Percentiles rank a stretch among this genome's conserved stretches.
These are phyloP conservation scores for Amanita phalloides DNA, from an alignment of 768 basidiomycete species.

Conservation along the genomic window DNA sequence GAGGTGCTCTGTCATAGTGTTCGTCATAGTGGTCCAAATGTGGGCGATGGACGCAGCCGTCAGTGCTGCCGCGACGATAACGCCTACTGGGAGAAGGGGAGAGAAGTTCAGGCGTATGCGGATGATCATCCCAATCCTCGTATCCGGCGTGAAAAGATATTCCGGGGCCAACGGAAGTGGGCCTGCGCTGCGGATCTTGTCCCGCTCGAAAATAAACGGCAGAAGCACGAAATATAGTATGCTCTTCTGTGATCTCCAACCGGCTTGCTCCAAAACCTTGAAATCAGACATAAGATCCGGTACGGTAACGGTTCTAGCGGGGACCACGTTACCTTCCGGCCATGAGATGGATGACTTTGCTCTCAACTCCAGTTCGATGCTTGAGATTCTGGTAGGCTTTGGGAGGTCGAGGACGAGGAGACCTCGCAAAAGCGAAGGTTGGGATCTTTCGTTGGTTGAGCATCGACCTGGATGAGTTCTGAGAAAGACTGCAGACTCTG, in stretches of 20 bases:
- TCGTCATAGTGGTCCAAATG: slow-evolving; percentile 23
- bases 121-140: slow-evolving; percentile 17
- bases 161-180: slow-evolving; percentile 39
- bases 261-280: slow-evolving; percentile 61
- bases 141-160: slow-evolving; percentile 22
- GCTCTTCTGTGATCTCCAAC: slow-evolving; percentile 70
- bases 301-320: not conserved
- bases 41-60: slow-evolving; percentile 22
- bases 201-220: slow-evolving; percentile 66
- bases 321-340: slow-evolving; percentile 63
- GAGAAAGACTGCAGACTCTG: slow-evolving; percentile 68
- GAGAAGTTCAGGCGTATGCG: not conserved
- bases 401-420: slow-evolving; percentile 42
- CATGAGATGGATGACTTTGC: slow-evolving; percentile 67
- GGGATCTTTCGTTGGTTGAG: slow-evolving; percentile 13
- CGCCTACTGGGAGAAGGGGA: slow-evolving; percentile 1
- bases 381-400: slow-evolving; percentile 79
- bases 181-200: slow-evolving; percentile 20
- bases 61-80: slow-evolving; percentile 18
- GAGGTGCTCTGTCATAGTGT: slow-evolving; percentile 20
- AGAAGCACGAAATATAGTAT: slow-evolving; percentile 59
- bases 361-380: slow-evolving; percentile 71
- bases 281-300: not conserved
- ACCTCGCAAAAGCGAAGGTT: slow-evolving; percentile 52
- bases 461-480: slow-evolving; percentile 32